Conservation (phyloP, 768 basidiomycete genomes). For the Lactarius sanguifluus region DNA sequence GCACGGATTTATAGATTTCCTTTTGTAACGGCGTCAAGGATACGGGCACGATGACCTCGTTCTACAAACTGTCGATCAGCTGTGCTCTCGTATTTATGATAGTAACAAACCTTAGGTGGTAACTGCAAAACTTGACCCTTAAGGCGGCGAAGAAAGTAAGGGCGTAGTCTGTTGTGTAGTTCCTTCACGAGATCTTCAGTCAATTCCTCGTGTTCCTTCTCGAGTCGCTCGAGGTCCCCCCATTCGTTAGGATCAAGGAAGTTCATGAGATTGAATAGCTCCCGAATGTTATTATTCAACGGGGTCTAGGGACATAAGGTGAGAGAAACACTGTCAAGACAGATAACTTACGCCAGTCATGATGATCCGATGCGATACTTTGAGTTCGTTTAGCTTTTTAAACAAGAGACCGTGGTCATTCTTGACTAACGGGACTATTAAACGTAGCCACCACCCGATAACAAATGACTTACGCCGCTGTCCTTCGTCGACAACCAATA, state of each 20-base stretch:
- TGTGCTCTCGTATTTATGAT: conserved; percentile 1
- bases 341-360: conserved; percentile 72
- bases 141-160: conserved; percentile 90
- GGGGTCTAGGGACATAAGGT: conserved; percentile 60
- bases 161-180: conserved; percentile 74
- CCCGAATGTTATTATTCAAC: conserved; percentile 94
- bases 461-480: conserved; percentile 66
- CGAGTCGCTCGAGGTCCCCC: conserved; percentile 71
- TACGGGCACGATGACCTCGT: conserved; percentile 89
- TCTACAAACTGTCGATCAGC: conserved; percentile 44
- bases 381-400: conserved; percentile 77
- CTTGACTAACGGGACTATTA: conserved; percentile 59
- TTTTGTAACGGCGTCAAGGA: conserved; percentile 86
- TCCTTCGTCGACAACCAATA: conserved; percentile 91
- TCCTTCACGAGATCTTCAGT: conserved; percentile 78
- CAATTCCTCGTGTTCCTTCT: conserved; percentile 72
- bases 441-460: conserved; percentile 21
- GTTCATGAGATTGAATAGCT: conserved; percentile 96
- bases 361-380: conserved; percentile 74
- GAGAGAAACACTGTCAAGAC: conserved; percentile 14
- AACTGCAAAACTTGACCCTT: conserved; percentile 91
- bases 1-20: conserved; percentile 81
- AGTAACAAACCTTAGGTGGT: conserved; percentile 73
- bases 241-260: conserved; percentile 83
- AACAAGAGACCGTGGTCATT: conserved; percentile 78